These are phyloP conservation scores for Graphilbum sp. DNA, from an alignment of 2,329 filamentous ascomycete genomes.

Conservation along the genomic window DNA sequence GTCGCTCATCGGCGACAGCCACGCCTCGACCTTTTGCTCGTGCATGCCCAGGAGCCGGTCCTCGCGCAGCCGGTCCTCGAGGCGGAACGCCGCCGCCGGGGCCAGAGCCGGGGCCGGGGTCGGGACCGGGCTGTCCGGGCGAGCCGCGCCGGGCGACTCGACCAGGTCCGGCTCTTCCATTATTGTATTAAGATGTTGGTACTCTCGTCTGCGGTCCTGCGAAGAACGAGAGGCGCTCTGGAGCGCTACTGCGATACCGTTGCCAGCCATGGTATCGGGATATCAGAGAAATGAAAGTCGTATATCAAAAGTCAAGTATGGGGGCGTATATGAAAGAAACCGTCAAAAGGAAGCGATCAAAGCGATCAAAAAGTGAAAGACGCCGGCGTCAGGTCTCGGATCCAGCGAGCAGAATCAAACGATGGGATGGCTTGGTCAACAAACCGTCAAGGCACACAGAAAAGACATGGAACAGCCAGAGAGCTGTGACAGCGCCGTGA, in stretches of 20 bases:
- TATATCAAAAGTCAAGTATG: too few relatives aligned
- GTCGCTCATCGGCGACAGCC: conserved; percentile 42
- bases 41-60: conserved; percentile 14
- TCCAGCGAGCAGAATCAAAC: conserved; percentile 10
- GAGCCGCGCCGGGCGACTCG: conserved; percentile 1
- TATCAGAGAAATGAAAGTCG: too few relatives aligned
- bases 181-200: conserved; percentile 44
- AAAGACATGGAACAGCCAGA: too few relatives aligned
- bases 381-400: conserved; percentile 15
- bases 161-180: conserved; percentile 28
- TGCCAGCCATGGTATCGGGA: conserved; percentile 28
- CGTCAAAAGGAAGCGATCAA: too few relatives aligned
- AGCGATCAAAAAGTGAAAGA: conserved; percentile 5
- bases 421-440: conserved; percentile 30
- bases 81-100: background rate
- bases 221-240: conserved; percentile 29
- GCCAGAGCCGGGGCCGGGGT: background rate
- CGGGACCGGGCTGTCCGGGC: too few relatives aligned
- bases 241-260: conserved; percentile 23
- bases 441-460: conserved; percentile 14
- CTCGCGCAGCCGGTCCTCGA: conserved; percentile 20
- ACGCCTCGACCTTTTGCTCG: conserved; percentile 36
- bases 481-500: conserved; percentile 10
- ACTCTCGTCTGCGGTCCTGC: conserved; percentile 37
- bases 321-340: too few relatives aligned